Conservation (phyloP, 1,139 yeast species). For the Zygoascus sp. region DNA sequence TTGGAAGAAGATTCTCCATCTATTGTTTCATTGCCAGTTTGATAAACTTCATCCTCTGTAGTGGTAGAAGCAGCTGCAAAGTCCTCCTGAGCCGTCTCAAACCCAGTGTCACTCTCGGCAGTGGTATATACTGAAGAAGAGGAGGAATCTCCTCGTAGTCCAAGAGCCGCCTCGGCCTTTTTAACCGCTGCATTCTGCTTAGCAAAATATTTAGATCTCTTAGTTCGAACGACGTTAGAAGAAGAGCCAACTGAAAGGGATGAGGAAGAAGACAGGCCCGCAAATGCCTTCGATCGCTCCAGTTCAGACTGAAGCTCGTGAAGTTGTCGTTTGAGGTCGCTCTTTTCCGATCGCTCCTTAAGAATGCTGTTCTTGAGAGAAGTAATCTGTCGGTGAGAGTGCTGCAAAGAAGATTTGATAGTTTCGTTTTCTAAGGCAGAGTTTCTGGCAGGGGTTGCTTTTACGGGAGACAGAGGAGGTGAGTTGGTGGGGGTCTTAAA, state of each 20-base stretch:
- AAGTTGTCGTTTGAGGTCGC: constrained; percentile 31
- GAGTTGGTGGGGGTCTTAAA: constrained; percentile 33
- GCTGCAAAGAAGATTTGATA: constrained; percentile 57
- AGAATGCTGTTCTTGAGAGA: constrained; percentile 29
- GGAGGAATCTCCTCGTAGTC: constrained; percentile 14
- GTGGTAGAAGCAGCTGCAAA: constrained; percentile 20
- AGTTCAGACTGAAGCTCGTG: constrained; percentile 27
- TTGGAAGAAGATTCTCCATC: constrained; percentile 28
- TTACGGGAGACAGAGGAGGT: constrained; percentile 42
- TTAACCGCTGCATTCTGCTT: constrained; percentile 12
- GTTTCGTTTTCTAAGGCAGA: constrained; percentile 64
- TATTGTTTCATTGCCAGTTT: constrained; percentile 33
- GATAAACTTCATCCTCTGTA: constrained; percentile 35
- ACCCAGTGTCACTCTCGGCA: constrained; percentile 31
- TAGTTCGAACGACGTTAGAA: constrained; percentile 15
- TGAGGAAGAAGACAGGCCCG: neutral
- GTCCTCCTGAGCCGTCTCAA: constrained; percentile 33
- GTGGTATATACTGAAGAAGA: constrained; percentile 14
- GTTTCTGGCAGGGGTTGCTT: constrained; percentile 46
- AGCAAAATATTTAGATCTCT: constrained; percentile 20
- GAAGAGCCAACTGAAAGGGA: constrained; percentile 13
- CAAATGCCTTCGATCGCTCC: constrained; percentile 9
- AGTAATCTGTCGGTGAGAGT: constrained; percentile 49
- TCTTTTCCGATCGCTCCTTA: constrained; percentile 36
- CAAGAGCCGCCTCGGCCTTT: constrained; percentile 6